A percentile compares a stretch with the other conserved stretches of the same genome.
These are phyloP conservation scores for Lodderomyces orthopsilosis DNA, from an alignment of 1,139 yeast species.

Conservation along the genomic window DNA sequence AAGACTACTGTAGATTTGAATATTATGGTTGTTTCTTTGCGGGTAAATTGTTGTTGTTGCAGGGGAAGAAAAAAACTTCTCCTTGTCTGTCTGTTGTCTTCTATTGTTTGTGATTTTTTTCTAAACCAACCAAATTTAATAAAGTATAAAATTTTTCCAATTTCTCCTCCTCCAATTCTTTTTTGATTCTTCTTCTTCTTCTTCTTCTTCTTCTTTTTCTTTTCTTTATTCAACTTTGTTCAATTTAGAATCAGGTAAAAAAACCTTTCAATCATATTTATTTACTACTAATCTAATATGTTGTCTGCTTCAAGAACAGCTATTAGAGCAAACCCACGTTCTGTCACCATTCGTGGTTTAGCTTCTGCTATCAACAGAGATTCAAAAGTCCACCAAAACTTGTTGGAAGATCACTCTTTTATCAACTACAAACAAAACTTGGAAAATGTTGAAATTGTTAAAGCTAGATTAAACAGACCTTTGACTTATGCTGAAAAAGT, in stretches of 20 bases:
- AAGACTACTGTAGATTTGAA: too few relatives aligned
- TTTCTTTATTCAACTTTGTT: neutral
- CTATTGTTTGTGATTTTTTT: conserved; percentile 3
- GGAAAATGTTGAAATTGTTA: conserved; percentile 85
- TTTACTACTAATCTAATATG: conserved; percentile 20
- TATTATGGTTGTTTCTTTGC: too few relatives aligned
- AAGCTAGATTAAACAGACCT: conserved; percentile 85
- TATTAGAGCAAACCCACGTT: conserved; percentile 20
- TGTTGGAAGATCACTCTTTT: conserved; percentile 84
- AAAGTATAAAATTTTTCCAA: neutral
- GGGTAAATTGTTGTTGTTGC: too few relatives aligned
- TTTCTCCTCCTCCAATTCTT: neutral
- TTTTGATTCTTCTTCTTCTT: neutral
- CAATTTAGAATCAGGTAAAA: neutral
- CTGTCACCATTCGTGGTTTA: conserved; percentile 59
- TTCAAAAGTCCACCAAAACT: conserved; percentile 89
- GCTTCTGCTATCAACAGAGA: conserved; percentile 83
- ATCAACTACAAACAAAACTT: conserved; percentile 73
- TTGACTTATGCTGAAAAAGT: conserved; percentile 97
- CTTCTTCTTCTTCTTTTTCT: conserved; percentile 1
- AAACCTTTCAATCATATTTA: neutral
- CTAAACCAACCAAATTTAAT: neutral
- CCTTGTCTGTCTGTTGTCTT: conserved; percentile 5
- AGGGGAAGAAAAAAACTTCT: too few relatives aligned
- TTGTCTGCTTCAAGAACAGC: conserved; percentile 41